Evolutionary conservation across 2,329 filamentous ascomycete genomes (phyloP).

Genomic region (Graphilbum fragrans): DNA sequence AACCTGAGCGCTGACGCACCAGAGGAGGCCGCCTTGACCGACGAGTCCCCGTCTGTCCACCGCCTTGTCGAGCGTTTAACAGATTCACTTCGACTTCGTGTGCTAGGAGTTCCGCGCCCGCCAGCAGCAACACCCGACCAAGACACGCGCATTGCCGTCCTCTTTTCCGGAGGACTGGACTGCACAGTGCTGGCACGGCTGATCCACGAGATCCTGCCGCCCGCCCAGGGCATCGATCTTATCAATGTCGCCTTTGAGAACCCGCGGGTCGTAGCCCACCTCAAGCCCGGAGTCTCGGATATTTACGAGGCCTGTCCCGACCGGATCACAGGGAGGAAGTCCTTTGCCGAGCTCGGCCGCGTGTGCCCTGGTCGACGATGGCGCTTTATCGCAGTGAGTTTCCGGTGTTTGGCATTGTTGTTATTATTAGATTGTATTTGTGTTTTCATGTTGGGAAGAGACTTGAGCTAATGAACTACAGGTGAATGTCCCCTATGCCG

Average conservation of each 20-base stretch:
- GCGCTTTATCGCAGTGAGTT: constrained; percentile 63
- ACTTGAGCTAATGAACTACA: constrained; percentile 16
- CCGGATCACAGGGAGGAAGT: constrained; percentile 71
- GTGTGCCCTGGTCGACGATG: constrained; percentile 62
- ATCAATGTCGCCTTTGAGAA: constrained; percentile 98
- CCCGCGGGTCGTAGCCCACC: constrained; percentile 54
- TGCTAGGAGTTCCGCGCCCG: constrained; percentile 51
- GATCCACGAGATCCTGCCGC: constrained; percentile 62
- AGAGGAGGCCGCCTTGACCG: constrained; percentile 15
- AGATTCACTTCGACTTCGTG: constrained; percentile 39
- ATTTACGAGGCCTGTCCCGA: constrained; percentile 82
- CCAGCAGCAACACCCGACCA: constrained; percentile 2
- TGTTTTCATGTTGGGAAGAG: no score
- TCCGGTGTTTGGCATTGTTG: no score
- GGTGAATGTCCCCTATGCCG: constrained; percentile 71
- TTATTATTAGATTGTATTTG: background rate
- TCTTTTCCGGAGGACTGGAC: constrained; percentile 92
- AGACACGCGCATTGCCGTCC: constrained; percentile 54
- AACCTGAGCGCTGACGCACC: constrained; percentile 29
- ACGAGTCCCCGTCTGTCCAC: constrained; percentile 36
- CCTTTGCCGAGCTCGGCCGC: constrained; percentile 59
- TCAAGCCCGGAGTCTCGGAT: constrained; percentile 18
- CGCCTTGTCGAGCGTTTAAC: constrained; percentile 39
- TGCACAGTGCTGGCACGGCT: constrained; percentile 80
- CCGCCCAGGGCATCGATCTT: constrained; percentile 62